Percentiles rank a stretch among this genome's conserved stretches.
phyloP scores from a whole-genome alignment of 768 basidiomycete species.

The Flagelloscypha sp. region DNA sequence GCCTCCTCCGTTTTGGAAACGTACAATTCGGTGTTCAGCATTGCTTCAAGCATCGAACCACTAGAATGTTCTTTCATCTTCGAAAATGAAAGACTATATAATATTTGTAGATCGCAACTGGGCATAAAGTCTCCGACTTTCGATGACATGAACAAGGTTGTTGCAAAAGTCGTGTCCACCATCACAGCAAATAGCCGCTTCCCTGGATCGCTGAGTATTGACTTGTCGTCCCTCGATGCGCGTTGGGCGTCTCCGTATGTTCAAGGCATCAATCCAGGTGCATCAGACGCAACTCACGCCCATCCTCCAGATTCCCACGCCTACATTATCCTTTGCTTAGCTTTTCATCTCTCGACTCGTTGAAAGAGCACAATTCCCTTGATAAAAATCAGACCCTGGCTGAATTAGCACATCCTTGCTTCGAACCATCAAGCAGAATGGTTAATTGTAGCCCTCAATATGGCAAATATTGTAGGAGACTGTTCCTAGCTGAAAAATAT shows the following conservation, averaged over 20 bases:
- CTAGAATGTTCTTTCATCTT: constrained; percentile 99
- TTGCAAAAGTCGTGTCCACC: constrained; percentile 97
- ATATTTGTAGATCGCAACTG: constrained; percentile 83
- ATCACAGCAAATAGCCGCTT: constrained; percentile 84
- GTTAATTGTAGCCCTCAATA: constrained; percentile 91
- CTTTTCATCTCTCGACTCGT: constrained; percentile 88
- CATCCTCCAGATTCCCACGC: constrained; percentile 76
- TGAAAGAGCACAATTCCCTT: constrained; percentile 75
- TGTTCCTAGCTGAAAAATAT: neutral
- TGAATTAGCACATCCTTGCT: constrained; percentile 98
- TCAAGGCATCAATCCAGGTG: constrained; percentile 8
- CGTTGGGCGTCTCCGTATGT: constrained; percentile 69
- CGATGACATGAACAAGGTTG: constrained; percentile 90
- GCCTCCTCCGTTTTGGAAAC: constrained; percentile 96
- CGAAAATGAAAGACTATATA: constrained; percentile 78
- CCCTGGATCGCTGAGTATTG: constrained; percentile 57
- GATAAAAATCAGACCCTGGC: constrained; percentile 97
- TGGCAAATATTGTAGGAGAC: constrained; percentile 90
- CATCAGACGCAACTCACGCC: neutral
- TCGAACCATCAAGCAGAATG: constrained; percentile 96
- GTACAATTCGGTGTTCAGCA: constrained; percentile 94
- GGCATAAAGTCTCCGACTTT: constrained; percentile 81
- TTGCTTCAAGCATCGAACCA: constrained; percentile 96
- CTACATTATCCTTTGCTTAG: constrained; percentile 98
- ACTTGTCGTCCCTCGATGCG: constrained; percentile 94